A percentile compares a stretch with the other conserved stretches of the same genome.
These are phyloP conservation scores for Hypoxylon rickii DNA, from an alignment of 495 filamentous ascomycete species.

Conservation along the genomic window DNA sequence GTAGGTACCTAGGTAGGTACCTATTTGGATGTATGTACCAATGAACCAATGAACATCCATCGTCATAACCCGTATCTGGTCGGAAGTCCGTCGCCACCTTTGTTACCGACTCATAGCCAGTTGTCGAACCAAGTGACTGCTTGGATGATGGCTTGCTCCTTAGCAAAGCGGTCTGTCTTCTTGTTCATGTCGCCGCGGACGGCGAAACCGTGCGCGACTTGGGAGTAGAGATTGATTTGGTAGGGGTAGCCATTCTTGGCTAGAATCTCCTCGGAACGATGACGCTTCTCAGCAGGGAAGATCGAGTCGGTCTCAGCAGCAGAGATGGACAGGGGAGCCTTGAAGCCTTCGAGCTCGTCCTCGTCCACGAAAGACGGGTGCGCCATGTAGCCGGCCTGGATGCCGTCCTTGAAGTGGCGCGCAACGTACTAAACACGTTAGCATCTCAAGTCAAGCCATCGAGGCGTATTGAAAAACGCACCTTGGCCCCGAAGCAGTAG, in stretches of 20 bases:
- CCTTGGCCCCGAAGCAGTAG: constrained; percentile 78
- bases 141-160: constrained; percentile 85
- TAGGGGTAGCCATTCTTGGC: constrained; percentile 67
- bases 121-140: constrained; percentile 78
- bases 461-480: too few relatives aligned
- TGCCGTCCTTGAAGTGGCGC: constrained; percentile 53
- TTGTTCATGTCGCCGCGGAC: constrained; percentile 68
- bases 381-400: constrained; percentile 68
- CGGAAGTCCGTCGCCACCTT: constrained; percentile 4
- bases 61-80: constrained; percentile 6
- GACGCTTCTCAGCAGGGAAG: constrained; percentile 76
- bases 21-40: not conserved
- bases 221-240: constrained; percentile 81
- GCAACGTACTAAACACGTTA: constrained; percentile 47
- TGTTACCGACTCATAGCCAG: constrained; percentile 39
- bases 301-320: constrained; percentile 80
- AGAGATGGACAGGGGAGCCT: constrained; percentile 73
- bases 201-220: constrained; percentile 80
- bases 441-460: too few relatives aligned
- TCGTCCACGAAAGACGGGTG: constrained; percentile 78
- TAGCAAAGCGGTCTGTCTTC: constrained; percentile 69
- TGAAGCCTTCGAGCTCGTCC: constrained; percentile 73
- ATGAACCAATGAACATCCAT: not conserved
- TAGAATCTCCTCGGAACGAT: constrained; percentile 58
- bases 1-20: too few relatives aligned